phyloP scores from a whole-genome alignment of 768 basidiomycete genomes.

The Amanita molliuscula region DNA sequence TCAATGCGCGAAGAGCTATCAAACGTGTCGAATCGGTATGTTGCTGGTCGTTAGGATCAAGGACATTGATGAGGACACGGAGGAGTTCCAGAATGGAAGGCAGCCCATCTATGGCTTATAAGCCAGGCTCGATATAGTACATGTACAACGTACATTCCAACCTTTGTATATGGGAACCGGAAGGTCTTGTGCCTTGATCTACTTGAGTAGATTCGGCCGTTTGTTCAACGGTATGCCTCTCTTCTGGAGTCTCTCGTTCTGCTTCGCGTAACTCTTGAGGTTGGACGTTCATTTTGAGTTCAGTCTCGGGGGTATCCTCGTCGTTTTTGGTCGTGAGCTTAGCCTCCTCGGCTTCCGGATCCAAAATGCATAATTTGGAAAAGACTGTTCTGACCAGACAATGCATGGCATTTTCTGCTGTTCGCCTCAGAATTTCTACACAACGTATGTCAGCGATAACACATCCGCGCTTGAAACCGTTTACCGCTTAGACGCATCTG shows the following conservation, averaged over 20 bases:
- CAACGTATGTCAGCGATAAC: neutral
- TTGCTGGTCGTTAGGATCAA: constrained; percentile 89
- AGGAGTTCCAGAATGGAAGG: constrained; percentile 89
- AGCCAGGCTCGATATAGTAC: neutral
- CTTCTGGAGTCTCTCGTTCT: neutral
- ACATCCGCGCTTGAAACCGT: constrained; percentile 14
- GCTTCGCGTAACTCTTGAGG: constrained; percentile 16
- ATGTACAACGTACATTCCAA: constrained; percentile 27
- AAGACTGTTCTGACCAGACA: constrained; percentile 78
- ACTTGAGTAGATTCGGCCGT: constrained; percentile 6
- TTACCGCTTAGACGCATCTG: constrained; percentile 92
- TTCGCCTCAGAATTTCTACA: constrained; percentile 76
- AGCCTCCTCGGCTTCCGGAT: constrained; percentile 58
- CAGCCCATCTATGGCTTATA: constrained; percentile 58
- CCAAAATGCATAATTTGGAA: constrained; percentile 52
- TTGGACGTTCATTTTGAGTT: constrained; percentile 53
- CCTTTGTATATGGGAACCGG: neutral
- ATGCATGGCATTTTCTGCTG: constrained; percentile 86
- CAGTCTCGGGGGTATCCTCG: constrained; percentile 38
- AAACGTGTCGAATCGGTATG: constrained; percentile 95
- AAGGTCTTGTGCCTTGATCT: constrained; percentile 5
- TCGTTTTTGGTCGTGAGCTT: constrained; percentile 44
- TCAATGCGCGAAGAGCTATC: constrained; percentile 79
- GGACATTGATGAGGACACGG: constrained; percentile 87
- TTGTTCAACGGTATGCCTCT: neutral